phyloP scores from a whole-genome alignment of 2,329 filamentous ascomycete genomes.

The Periconia sp. region DNA sequence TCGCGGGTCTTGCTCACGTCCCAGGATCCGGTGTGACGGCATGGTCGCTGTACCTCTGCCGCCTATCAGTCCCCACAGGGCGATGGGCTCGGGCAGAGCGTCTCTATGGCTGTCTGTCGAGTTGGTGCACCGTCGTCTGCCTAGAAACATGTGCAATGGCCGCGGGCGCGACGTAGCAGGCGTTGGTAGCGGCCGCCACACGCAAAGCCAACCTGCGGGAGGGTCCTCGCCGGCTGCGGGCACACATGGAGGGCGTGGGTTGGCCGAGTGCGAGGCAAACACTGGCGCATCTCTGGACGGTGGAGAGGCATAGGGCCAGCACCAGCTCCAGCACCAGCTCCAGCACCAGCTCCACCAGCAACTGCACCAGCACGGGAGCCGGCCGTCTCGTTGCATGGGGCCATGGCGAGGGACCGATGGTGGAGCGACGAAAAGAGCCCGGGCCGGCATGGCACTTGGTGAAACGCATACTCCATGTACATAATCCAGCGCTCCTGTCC shows the following conservation, averaged over 20 bases:
- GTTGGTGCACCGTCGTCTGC: no score
- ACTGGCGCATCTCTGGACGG: no score
- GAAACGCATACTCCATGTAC: conserved; percentile 36
- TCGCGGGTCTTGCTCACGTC: conserved; percentile 8
- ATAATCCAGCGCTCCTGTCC: conserved; percentile 31
- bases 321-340: no score
- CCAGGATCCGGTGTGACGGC: conserved; percentile 14
- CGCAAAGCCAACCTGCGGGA: no score
- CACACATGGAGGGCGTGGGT: conserved; percentile 21
- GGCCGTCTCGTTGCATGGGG: no score
- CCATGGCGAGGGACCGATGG: conserved; percentile 8
- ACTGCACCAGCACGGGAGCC: no score
- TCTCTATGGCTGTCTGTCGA: no score
- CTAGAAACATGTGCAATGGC: no score
- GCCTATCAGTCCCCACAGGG: conserved; percentile 3
- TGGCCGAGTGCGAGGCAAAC: conserved; percentile 17
- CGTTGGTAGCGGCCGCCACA: conserved; percentile 13
- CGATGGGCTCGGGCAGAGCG: not conserved
- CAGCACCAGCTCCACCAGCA: no score
- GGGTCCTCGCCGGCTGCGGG: no score
- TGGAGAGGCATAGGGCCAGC: no score
- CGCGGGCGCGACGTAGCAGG: no score
- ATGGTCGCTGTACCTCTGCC: conserved; percentile 2
- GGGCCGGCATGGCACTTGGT: conserved; percentile 30
- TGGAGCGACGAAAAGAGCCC: conserved; percentile 14